A percentile compares a stretch with the other conserved stretches of the same genome.
These are phyloP conservation scores for Mucor plumbeus DNA, from an alignment of 371 early-diverging fungal genomes.

Conservation along the genomic window DNA sequence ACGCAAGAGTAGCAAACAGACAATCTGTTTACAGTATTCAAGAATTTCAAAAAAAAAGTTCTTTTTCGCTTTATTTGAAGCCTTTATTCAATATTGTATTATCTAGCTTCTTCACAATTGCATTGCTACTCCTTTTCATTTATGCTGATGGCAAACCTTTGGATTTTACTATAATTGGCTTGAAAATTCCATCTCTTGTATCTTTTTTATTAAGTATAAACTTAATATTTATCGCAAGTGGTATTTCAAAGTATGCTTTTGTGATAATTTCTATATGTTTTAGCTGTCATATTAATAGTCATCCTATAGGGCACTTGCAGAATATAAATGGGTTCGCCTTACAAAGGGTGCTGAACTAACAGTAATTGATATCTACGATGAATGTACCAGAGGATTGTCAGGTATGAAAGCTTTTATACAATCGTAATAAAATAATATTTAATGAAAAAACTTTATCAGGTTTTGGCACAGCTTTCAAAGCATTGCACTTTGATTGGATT, in stretches of 20 bases:
- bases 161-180: conserved; percentile 25
- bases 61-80: neutral
- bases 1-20: neutral
- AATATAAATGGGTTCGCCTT: conserved; percentile 38
- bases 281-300: neutral
- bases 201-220: conserved; percentile 27
- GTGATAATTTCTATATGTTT: neutral
- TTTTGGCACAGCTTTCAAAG: conserved; percentile 16
- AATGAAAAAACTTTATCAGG: conserved; percentile 7
- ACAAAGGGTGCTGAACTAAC: conserved; percentile 23
- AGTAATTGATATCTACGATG: conserved; percentile 35
- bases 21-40: neutral
- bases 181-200: conserved; percentile 28
- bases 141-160: conserved; percentile 31
- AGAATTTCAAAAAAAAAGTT: neutral
- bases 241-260: conserved; percentile 31
- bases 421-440: neutral
- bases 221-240: conserved; percentile 30
- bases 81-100: conserved; percentile 14
- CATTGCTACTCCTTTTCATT: conserved; percentile 19
- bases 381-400: conserved; percentile 36
- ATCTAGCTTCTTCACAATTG: conserved; percentile 13
- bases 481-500: conserved; percentile 25
- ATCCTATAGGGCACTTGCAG: conserved; percentile 31
- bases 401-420: conserved; percentile 7